These are phyloP conservation scores for Rhynchosporium graminicola DNA, from an alignment of 2,329 filamentous ascomycete species.

Conservation along the genomic window DNA sequence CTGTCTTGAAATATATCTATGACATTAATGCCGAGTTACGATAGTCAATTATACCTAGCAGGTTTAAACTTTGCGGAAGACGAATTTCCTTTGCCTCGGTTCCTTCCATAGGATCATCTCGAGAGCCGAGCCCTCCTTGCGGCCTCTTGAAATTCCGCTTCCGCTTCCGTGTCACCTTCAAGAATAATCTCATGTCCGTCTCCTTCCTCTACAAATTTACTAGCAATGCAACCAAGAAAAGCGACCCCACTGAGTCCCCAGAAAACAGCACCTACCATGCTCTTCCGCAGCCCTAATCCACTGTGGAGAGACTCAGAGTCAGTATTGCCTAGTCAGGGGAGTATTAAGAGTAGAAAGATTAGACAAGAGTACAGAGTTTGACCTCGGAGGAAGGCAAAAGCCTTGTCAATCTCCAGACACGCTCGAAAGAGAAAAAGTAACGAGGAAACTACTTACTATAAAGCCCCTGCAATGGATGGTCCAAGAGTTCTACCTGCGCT, in stretches of 20 bases:
- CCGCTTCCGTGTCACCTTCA: conserved; percentile 58
- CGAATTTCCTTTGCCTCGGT: no score
- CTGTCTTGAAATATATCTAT: no score
- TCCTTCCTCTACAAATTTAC: conserved; percentile 59
- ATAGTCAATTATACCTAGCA: no score
- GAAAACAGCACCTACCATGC: conserved; percentile 51
- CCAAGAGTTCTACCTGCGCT: conserved; percentile 61
- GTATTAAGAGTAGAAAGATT: no score
- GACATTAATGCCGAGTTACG: no score
- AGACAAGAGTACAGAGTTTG: no score
- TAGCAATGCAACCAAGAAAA: conserved; percentile 51
- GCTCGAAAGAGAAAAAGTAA: no score
- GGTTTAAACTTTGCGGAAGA: no score
- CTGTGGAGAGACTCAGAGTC: no score
- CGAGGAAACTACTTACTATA: conserved; percentile 45
- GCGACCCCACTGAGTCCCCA: conserved; percentile 53
- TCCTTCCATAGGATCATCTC: neutral
- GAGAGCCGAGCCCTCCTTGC: conserved; percentile 4
- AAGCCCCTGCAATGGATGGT: conserved; percentile 57
- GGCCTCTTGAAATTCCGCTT: conserved; percentile 42
- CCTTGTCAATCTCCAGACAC: no score
- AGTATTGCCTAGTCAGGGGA: no score
- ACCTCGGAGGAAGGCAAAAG: no score
- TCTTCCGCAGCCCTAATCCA: conserved; percentile 57
- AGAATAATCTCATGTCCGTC: conserved; percentile 66